Conservation (phyloP, 2,329 filamentous ascomycete genomes). For the Arthrobotrys sinensis region DNA sequence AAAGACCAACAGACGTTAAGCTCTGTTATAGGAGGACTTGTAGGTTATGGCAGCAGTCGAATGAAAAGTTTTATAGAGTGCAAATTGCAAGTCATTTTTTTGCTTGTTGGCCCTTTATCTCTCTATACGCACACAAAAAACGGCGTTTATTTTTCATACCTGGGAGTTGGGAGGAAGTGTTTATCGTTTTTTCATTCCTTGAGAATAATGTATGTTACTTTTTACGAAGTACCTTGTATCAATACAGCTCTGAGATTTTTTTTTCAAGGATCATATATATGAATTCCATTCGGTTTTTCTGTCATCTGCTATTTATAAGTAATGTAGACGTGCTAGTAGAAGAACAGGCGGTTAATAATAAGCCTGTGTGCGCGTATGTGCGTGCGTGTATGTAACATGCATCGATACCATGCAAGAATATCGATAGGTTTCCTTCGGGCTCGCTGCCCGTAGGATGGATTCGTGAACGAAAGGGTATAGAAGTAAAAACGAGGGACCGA, state of each 20-base stretch:
- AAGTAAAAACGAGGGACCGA: slow-evolving; percentile 17
- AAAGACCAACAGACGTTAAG: slow-evolving; percentile 82
- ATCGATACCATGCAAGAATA: not conserved
- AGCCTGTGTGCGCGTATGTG: slow-evolving; percentile 4
- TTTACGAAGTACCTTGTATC: slow-evolving; percentile 26
- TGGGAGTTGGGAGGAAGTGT: slow-evolving; percentile 49
- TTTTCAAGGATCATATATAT: not conserved
- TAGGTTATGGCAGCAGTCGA: slow-evolving; percentile 22
- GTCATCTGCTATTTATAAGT: not conserved
- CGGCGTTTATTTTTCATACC: slow-evolving; percentile 12
- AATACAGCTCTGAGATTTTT: slow-evolving; percentile 15
- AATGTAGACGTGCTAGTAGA: not conserved
- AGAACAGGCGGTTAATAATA: slow-evolving; percentile 2
- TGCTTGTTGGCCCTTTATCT: slow-evolving; percentile 4
- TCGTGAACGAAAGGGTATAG: slow-evolving; percentile 6
- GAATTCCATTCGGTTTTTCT: slow-evolving; percentile 3
- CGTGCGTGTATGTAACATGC: slow-evolving; percentile 6
- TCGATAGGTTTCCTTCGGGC: not conserved
- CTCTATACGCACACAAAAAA: slow-evolving; percentile 1
- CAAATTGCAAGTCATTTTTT: not conserved
- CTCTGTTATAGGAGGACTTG: slow-evolving; percentile 2
- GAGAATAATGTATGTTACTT: slow-evolving; percentile 20
- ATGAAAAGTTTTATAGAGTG: slow-evolving; percentile 22
- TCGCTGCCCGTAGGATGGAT: not conserved
- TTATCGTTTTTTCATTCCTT: slow-evolving; percentile 24